These are phyloP conservation scores for Linanthus parryae DNA, from an alignment of 148 eudicot species.

Conservation along the genomic window DNA sequence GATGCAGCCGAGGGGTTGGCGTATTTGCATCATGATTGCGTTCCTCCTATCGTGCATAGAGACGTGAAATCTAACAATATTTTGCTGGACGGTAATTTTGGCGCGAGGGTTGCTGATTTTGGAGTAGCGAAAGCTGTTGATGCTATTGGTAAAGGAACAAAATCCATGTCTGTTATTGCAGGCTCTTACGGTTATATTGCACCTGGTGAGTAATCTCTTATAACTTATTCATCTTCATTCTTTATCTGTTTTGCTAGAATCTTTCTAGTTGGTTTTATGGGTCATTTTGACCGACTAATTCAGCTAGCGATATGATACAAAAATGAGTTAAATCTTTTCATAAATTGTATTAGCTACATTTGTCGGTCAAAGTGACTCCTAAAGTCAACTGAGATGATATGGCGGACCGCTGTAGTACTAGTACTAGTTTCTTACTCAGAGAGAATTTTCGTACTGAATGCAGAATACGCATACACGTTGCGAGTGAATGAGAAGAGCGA, in stretches of 20 bases:
- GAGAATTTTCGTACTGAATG: neutral
- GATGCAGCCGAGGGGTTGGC: conserved; percentile 48
- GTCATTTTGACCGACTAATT: no score
- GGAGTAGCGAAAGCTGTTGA: conserved; percentile 49
- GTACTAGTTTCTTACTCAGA: no score
- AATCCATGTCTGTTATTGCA: conserved; percentile 48
- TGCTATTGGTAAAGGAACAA: conserved; percentile 28
- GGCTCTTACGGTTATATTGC: conserved; percentile 59
- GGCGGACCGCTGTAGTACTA: no score
- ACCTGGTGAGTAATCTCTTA: neutral
- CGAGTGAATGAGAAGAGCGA: conserved; percentile 78
- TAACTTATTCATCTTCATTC: neutral
- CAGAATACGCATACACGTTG: conserved; percentile 76
- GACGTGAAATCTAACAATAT: conserved; percentile 44
- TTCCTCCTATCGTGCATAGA: conserved; percentile 43
- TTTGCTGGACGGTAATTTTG: conserved; percentile 29
- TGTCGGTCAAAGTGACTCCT: no score
- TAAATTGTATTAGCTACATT: no score
- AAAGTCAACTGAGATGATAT: no score
- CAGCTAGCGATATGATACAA: no score
- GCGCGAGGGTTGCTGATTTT: conserved; percentile 46
- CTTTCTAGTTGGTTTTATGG: neutral
- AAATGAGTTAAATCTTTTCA: no score
- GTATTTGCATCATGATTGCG: conserved; percentile 52
- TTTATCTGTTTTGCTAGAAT: no score